Evolutionary conservation across 805 yeast genomes (phyloP).

Genomic region (Yarrowia sp.): DNA sequence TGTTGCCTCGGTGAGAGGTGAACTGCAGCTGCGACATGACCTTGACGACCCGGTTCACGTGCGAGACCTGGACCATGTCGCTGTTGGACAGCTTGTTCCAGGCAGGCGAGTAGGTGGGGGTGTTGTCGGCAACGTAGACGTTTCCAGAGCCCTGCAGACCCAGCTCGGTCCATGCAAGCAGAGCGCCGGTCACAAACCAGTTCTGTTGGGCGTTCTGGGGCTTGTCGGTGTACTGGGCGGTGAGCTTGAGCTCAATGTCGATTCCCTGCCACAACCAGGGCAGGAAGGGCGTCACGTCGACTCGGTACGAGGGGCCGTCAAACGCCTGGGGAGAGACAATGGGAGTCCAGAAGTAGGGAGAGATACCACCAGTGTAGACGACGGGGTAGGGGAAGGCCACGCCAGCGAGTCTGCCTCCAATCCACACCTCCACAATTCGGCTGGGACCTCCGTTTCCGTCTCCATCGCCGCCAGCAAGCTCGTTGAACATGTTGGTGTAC

Average conservation of each 20-base stretch:
- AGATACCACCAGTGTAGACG: constrained; percentile 79
- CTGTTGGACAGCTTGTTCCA: constrained; percentile 24
- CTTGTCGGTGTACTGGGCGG: constrained; percentile 37
- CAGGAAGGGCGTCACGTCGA: constrained; percentile 73
- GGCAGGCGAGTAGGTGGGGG: constrained; percentile 8
- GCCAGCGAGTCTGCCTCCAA: constrained; percentile 66
- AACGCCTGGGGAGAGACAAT: constrained; percentile 76
- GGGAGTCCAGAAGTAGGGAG: constrained; percentile 83
- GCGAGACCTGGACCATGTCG: constrained; percentile 25
- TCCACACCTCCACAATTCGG: constrained; percentile 67
- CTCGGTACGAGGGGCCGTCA: constrained; percentile 71
- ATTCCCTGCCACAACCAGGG: constrained; percentile 70
- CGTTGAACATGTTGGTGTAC: constrained; percentile 61
- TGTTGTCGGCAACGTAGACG: neutral
- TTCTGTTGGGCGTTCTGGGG: constrained; percentile 40
- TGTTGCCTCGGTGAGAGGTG: neutral
- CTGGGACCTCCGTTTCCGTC: constrained; percentile 70
- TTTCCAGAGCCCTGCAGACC: constrained; percentile 46
- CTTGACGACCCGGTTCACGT: constrained; percentile 23
- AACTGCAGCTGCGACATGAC: constrained; percentile 17
- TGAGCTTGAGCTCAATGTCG: constrained; percentile 57
- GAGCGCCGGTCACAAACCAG: constrained; percentile 50
- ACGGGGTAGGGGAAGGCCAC: constrained; percentile 73
- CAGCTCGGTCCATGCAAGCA: constrained; percentile 47
- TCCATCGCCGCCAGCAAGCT: constrained; percentile 50